Percentiles rank a stretch among this genome's conserved stretches.
These are phyloP conservation scores for Fusarium begoniae DNA, from an alignment of 2,329 filamentous ascomycete genomes.

Conservation along the genomic window DNA sequence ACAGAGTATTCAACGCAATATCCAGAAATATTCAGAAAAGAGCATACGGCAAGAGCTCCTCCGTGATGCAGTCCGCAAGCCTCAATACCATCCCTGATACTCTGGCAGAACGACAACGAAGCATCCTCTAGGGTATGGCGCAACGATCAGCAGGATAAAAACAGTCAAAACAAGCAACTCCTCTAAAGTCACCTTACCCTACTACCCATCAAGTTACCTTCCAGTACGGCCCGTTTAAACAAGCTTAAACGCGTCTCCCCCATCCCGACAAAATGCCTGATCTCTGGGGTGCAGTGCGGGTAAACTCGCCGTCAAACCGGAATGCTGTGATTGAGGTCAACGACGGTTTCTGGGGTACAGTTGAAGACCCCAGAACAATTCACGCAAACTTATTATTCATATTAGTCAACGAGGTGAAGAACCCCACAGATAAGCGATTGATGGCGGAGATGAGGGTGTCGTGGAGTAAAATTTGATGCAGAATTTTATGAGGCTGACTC, in stretches of 20 bases:
- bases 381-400: constrained; percentile 9
- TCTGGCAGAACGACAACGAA: background rate
- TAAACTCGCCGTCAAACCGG: background rate
- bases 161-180: background rate
- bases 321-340: background rate
- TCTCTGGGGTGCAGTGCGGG: constrained; percentile 24
- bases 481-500: background rate
- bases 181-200: background rate
- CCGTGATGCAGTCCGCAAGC: background rate
- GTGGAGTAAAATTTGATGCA: background rate
- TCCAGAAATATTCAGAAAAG: background rate
- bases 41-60: too few species aligned
- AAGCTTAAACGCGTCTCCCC: constrained; percentile 11
- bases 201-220: background rate
- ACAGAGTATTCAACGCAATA: background rate
- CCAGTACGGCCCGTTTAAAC: constrained; percentile 8
- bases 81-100: background rate
- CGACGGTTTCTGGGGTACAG: constrained; percentile 6
- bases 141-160: too few species aligned
- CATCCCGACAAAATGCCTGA: background rate
- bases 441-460: background rate
- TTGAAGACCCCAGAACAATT: background rate
- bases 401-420: constrained; percentile 25
- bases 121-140: background rate
- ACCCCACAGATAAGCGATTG: constrained; percentile 34